Percentiles rank a stretch among this genome's conserved stretches.
These are phyloP conservation scores for Boletus rubropictus DNA, from an alignment of 768 basidiomycete species.

Conservation along the genomic window DNA sequence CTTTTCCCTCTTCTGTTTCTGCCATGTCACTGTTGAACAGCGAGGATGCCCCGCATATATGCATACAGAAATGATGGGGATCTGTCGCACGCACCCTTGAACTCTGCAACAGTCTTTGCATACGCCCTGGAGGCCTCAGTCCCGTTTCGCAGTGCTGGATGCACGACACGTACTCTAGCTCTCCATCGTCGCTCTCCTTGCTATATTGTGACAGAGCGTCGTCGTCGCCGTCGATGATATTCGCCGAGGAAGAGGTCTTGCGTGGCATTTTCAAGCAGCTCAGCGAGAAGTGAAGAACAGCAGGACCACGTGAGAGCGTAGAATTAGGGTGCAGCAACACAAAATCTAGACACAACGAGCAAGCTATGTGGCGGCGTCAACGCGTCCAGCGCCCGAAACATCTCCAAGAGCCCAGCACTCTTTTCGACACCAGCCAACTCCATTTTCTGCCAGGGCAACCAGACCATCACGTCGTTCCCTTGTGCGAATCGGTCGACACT, in stretches of 20 bases:
- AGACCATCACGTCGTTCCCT: constrained; percentile 40
- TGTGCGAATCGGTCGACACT: constrained; percentile 35
- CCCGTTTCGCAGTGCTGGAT: neutral
- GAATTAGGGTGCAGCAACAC: constrained; percentile 14
- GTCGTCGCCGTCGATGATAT: constrained; percentile 11
- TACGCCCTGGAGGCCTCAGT: constrained; percentile 17
- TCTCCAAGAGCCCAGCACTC: constrained; percentile 12
- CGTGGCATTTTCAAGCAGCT: constrained; percentile 10
- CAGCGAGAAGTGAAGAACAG: no score
- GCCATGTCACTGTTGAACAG: constrained; percentile 24
- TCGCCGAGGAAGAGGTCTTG: constrained; percentile 8
- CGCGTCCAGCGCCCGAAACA: constrained; percentile 21
- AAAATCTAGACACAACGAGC: constrained; percentile 28
- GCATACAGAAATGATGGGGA: neutral
- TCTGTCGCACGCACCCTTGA: constrained; percentile 22
- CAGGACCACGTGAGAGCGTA: no score
- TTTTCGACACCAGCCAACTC: constrained; percentile 17
- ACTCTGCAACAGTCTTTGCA: constrained; percentile 28
- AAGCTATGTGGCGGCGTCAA: constrained; percentile 28
- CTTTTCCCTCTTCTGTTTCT: constrained; percentile 27
- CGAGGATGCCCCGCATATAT: neutral
- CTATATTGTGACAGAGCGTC: constrained; percentile 15
- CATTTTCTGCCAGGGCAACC: constrained; percentile 48
- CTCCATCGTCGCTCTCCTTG: constrained; percentile 25
- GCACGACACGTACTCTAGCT: constrained; percentile 20